Percentiles rank a stretch among this genome's conserved stretches.
Evolutionary conservation across 2,329 filamentous ascomycete species (phyloP).

Genomic region (Mycocentrospora acerina): DNA sequence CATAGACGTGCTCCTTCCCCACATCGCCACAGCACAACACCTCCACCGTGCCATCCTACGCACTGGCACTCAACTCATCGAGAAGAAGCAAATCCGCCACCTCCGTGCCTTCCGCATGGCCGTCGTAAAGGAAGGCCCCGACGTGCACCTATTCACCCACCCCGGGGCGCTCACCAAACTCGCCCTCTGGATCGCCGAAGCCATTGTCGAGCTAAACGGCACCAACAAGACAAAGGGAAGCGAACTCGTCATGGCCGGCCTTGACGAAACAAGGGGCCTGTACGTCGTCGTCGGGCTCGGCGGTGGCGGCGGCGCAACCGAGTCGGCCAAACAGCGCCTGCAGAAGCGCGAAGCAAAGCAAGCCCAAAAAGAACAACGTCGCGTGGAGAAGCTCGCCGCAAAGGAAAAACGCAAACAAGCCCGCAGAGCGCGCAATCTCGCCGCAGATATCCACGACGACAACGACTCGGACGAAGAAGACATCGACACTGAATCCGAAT

Average conservation of each 20-base stretch:
- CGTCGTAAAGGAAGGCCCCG: conserved; percentile 91
- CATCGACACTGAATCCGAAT: conserved; percentile 46
- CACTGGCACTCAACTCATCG: conserved; percentile 85
- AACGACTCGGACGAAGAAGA: conserved; percentile 48
- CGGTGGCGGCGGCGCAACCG: conserved; percentile 72
- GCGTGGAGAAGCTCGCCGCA: conserved; percentile 60
- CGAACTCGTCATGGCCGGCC: conserved; percentile 84
- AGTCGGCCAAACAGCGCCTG: conserved; percentile 60
- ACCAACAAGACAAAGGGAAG: conserved; percentile 68
- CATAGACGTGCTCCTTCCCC: conserved; percentile 71
- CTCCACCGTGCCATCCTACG: conserved; percentile 90
- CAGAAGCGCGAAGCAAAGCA: conserved; percentile 61
- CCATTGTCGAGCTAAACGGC: conserved; percentile 83
- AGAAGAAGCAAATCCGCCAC: conserved; percentile 92
- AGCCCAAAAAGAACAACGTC: conserved; percentile 57
- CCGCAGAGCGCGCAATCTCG: conserved; percentile 33
- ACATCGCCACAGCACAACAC: conserved; percentile 81
- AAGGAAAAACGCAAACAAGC: conserved; percentile 61
- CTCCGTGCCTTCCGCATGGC: conserved; percentile 91
- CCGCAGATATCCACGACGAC: conserved; percentile 65
- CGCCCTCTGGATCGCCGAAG: conserved; percentile 91
- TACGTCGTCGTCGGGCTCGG: conserved; percentile 94
- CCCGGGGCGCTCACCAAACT: conserved; percentile 91
- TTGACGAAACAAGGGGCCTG: conserved; percentile 83
- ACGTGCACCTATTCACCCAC: conserved; percentile 88